Conservation (phyloP, 345 rosid genomes). For the Rubroshorea leprosula region DNA sequence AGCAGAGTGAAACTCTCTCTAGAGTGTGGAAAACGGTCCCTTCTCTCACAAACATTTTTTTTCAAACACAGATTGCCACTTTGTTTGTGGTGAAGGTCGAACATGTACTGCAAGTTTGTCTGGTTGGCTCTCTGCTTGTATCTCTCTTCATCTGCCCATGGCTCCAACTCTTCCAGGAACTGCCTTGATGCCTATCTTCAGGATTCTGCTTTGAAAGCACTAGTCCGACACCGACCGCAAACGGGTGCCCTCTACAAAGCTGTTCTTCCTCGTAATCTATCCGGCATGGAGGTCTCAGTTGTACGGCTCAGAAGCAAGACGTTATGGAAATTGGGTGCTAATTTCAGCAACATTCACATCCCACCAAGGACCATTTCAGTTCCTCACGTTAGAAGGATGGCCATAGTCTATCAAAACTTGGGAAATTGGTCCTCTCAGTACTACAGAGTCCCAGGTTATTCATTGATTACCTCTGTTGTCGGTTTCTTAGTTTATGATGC, state of each 20-base stretch:
- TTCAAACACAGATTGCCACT: too few species aligned
- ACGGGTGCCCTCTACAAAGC: conserved; percentile 62
- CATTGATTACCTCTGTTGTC: conserved; percentile 46
- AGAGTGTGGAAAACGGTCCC: neutral
- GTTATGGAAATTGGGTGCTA: conserved; percentile 48
- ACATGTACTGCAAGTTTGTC: conserved; percentile 27
- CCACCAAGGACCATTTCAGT: conserved; percentile 60
- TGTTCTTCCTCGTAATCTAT: conserved; percentile 49
- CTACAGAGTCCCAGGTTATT: conserved; percentile 53
- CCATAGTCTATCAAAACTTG: conserved; percentile 52
- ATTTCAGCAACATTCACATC: conserved; percentile 47
- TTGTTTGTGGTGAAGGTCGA: conserved; percentile 1
- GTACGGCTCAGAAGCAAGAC: conserved; percentile 66
- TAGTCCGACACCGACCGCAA: conserved; percentile 45
- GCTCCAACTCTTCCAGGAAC: conserved; percentile 17
- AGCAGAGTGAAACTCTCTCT: neutral
- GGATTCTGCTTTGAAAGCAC: conserved; percentile 48
- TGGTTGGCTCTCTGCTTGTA: conserved; percentile 23
- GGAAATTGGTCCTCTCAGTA: conserved; percentile 73
- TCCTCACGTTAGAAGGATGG: conserved; percentile 72
- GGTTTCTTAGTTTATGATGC: conserved; percentile 73
- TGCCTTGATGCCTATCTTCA: conserved; percentile 50
- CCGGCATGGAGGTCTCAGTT: conserved; percentile 61
- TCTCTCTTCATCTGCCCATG: conserved; percentile 14
- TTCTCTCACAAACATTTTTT: neutral